Conservation (phyloP, 129 eudicot species). For the Arctium lappa region DNA sequence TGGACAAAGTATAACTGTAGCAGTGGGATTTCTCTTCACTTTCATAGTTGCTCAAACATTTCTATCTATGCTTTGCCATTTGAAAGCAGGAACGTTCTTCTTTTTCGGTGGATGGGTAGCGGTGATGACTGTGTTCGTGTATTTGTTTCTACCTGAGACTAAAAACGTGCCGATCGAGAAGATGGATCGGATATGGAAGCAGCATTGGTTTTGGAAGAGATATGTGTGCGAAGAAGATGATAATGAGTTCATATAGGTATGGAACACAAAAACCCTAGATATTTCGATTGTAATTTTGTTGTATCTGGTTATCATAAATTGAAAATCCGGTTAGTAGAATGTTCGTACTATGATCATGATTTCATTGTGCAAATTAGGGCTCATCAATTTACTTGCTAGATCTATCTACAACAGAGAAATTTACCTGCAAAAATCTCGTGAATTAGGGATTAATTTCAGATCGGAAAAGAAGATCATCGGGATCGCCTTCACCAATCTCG, state of each 20-base stretch:
- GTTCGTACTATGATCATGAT: neutral
- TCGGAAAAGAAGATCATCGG: too few species aligned
- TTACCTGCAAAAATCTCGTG: neutral
- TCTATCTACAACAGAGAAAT: neutral
- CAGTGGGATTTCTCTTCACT: slow-evolving; percentile 50
- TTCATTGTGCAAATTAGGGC: neutral
- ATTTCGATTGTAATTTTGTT: neutral
- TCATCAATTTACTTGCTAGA: neutral
- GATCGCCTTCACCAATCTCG: too few species aligned
- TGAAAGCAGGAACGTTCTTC: slow-evolving; percentile 59
- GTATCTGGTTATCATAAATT: neutral
- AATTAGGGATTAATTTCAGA: neutral
- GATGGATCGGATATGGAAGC: slow-evolving; percentile 57
- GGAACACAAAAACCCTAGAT: neutral
- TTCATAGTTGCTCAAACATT: slow-evolving; percentile 54
- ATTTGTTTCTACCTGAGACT: slow-evolving; percentile 63
- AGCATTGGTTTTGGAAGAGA: slow-evolving; percentile 63
- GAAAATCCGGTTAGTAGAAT: neutral
- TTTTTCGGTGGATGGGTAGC: slow-evolving; percentile 71
- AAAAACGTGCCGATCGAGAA: slow-evolving; percentile 60
- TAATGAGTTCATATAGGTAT: neutral
- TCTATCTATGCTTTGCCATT: slow-evolving; percentile 52
- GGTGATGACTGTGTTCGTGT: slow-evolving; percentile 55
- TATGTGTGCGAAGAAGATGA: slow-evolving; percentile 27
- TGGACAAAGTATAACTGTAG: slow-evolving; percentile 57